phyloP scores from a whole-genome alignment of 192 early-diverging fungal genomes.

The Funneliformis mosseae region DNA sequence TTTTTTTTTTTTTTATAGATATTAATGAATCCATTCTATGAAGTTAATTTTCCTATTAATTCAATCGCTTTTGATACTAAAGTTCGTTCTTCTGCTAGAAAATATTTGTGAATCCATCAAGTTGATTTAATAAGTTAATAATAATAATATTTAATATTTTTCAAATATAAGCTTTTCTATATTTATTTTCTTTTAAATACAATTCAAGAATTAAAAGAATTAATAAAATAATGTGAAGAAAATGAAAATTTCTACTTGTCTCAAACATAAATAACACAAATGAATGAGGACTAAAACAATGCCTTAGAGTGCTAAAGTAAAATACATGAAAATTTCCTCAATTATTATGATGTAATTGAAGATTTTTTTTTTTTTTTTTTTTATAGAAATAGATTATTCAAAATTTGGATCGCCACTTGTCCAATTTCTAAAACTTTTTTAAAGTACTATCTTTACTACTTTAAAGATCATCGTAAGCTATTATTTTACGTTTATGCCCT shows the following conservation, averaged over 20 bases:
- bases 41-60: conserved; percentile 78
- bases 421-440: too few species aligned
- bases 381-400: too few species aligned
- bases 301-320: too few species aligned
- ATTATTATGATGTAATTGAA: too few species aligned
- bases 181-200: background rate
- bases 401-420: too few species aligned
- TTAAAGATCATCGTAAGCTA: conserved; percentile 32
- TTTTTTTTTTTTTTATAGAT: conserved; percentile 49
- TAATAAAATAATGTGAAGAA: background rate
- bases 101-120: conserved; percentile 54
- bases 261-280: background rate
- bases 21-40: conserved; percentile 90
- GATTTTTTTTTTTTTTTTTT: too few species aligned
- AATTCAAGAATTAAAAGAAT: background rate
- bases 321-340: too few species aligned
- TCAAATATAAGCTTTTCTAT: background rate
- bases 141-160: background rate
- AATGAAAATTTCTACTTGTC: background rate
- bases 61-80: conserved; percentile 79
- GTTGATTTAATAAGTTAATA: background rate
- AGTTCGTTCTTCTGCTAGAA: conserved; percentile 72
- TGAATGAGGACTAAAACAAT: background rate
- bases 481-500: conserved; percentile 23
- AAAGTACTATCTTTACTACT: background rate